These are phyloP conservation scores for Recurvomyces mirabilis DNA, from an alignment of 495 filamentous ascomycete genomes.

Conservation along the genomic window DNA sequence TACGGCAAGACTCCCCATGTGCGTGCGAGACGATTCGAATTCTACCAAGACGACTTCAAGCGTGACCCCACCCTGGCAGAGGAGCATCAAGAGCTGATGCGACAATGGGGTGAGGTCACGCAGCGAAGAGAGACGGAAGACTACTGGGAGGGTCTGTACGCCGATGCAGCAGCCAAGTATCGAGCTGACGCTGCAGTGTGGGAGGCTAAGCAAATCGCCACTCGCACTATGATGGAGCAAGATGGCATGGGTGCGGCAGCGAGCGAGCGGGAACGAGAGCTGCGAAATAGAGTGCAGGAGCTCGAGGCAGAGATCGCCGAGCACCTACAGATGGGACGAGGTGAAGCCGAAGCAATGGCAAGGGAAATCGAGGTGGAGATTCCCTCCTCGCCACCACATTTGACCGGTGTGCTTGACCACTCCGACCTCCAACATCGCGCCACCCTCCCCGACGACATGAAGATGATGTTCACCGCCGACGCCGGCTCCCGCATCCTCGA, in stretches of 20 bases:
- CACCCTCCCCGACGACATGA: conserved; percentile 19
- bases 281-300: conserved; percentile 3
- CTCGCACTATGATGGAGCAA: background rate
- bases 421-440: background rate
- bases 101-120: background rate
- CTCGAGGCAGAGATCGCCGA: conserved; percentile 11
- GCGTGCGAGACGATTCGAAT: background rate
- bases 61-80: conserved; percentile 4
- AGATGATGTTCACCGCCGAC: conserved; percentile 23
- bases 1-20: conserved; percentile 1
- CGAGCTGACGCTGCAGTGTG: conserved; percentile 6
- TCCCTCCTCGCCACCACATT: too few species aligned
- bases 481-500: conserved; percentile 28
- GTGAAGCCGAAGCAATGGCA: background rate
- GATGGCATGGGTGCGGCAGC: background rate
- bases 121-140: background rate
- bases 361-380: too few species aligned
- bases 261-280: background rate
- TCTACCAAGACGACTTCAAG: background rate
- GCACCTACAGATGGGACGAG: background rate
- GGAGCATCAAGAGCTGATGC: conserved; percentile 4
- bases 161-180: conserved; percentile 4
- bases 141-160: conserved; percentile 7
- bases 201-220: conserved; percentile 5
- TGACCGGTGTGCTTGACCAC: background rate